Evolutionary conservation across 495 filamentous ascomycete species (phyloP).

Genomic region (Amphirosellinia nigrospora): DNA sequence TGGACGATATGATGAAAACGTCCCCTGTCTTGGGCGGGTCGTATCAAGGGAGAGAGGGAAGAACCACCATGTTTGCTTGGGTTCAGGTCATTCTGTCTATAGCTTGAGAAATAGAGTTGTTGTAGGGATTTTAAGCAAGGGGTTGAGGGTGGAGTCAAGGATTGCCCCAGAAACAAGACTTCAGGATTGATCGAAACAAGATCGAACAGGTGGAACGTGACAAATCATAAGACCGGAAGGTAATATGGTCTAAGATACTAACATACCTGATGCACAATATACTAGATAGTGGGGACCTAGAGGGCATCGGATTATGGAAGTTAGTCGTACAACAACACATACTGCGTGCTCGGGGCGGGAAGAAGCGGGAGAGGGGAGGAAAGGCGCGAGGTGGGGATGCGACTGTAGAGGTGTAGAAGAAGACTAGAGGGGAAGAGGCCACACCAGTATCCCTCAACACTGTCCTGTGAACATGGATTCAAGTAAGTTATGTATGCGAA

Average conservation of each 20-base stretch:
- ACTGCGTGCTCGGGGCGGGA: background rate
- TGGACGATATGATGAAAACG: background rate
- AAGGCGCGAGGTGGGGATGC: background rate
- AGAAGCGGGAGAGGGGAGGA: background rate
- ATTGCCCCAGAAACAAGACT: background rate
- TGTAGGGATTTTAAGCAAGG: background rate
- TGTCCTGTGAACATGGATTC: slow-evolving; percentile 18
- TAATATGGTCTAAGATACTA: background rate
- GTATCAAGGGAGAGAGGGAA: background rate
- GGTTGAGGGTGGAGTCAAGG: background rate
- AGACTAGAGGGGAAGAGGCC: slow-evolving; percentile 2
- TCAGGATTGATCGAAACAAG: background rate
- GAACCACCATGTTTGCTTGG: background rate
- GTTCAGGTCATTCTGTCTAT: background rate
- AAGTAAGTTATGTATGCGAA: slow-evolving; percentile 12
- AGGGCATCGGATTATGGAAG: background rate
- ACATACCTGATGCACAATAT: background rate
- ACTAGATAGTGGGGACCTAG: background rate
- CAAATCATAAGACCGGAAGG: background rate
- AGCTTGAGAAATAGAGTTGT: background rate
- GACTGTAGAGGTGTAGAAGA: background rate
- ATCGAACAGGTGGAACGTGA: background rate
- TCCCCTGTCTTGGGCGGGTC: background rate
- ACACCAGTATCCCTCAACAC: slow-evolving; percentile 18
- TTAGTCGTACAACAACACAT: background rate